Base-by-base conservation (phyloP, 2,329 filamentous ascomycete genomes). In the Sclerotinia minor region DNA sequence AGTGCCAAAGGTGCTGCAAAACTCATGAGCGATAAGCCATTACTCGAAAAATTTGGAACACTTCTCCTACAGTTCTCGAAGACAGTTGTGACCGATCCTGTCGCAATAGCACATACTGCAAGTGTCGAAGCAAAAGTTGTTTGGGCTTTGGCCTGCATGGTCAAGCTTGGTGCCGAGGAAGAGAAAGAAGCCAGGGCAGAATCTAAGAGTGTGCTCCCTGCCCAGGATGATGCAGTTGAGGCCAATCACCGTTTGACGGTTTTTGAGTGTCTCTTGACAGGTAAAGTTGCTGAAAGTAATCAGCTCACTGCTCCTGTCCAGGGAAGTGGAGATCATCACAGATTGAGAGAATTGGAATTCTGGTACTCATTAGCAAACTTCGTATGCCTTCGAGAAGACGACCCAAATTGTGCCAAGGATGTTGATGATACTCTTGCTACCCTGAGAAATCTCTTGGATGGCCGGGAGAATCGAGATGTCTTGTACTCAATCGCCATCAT, bases 401-500 rank as follows among this genome's bases (percentile, higher is more conserved):
- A 88, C 49, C 81, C 84, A 59, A 80, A 80, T 44, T 80, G 84
- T 7, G 80, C 79, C 68, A 86, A 83, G 73, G 82, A 84, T 65
- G 85, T 92, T 47, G 89, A 93, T 65, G 84, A 87, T 35, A 85
- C 87, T 1, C 81, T 97, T 41, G 79, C 79, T 5, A 83, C 84
- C 64, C 86, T 92, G 78, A 88, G 92, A 44, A 84, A 84, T 67
- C 83, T 94, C 29, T 83, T 97, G 17, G 90, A 92, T 72, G 90
- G 90, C 59, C 86, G 89, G 32, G 94, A 97, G 79, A 95, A 94
- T 75, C 88, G 94, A 65, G 93, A 97, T 77, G 89, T 97, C 24
- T 86, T 97, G 67, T 97, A 97, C 79, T 95, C 92, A 0, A 89
- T 97, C 72, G 92, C 91, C 11, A 87, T 96, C 67, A 88, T 91